These are phyloP conservation scores for Trichoderma afroharzianum DNA, from an alignment of 2,329 filamentous ascomycete species.

Conservation along the genomic window DNA sequence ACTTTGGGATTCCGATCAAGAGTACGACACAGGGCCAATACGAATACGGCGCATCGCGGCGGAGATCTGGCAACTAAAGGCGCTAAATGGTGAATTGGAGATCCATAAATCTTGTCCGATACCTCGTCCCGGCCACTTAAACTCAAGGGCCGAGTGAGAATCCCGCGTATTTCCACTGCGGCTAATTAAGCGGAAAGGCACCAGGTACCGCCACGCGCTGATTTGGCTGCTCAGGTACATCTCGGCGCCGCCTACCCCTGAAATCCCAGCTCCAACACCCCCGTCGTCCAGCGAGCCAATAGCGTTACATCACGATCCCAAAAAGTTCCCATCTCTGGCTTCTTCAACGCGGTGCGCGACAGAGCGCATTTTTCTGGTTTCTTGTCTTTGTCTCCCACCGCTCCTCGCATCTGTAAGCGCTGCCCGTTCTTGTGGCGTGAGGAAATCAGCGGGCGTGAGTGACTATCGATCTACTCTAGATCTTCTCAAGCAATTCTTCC, in stretches of 20 bases:
- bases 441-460: background rate
- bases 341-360: constrained; percentile 12
- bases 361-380: background rate
- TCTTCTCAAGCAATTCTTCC: background rate
- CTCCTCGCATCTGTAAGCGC: constrained; percentile 1
- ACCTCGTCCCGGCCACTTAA: background rate
- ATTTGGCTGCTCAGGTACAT: background rate
- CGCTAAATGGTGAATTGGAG: background rate
- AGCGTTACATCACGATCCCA: constrained; percentile 19
- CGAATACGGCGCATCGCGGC: constrained; percentile 7
- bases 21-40: constrained; percentile 7
- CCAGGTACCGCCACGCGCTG: background rate
- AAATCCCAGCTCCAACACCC: constrained; percentile 4
- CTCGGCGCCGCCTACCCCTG: background rate
- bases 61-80: background rate
- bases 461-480: background rate
- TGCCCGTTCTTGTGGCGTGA: background rate
- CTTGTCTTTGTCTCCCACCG: background rate
- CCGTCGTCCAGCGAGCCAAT: constrained; percentile 17
- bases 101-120: background rate
- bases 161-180: constrained; percentile 7
- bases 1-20: constrained; percentile 1
- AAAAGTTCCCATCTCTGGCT: constrained; percentile 14
- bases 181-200: background rate
- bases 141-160: background rate